These are phyloP conservation scores for Penstemon davidsonii DNA, from an alignment of 257 asterid genomes.

Conservation along the genomic window DNA sequence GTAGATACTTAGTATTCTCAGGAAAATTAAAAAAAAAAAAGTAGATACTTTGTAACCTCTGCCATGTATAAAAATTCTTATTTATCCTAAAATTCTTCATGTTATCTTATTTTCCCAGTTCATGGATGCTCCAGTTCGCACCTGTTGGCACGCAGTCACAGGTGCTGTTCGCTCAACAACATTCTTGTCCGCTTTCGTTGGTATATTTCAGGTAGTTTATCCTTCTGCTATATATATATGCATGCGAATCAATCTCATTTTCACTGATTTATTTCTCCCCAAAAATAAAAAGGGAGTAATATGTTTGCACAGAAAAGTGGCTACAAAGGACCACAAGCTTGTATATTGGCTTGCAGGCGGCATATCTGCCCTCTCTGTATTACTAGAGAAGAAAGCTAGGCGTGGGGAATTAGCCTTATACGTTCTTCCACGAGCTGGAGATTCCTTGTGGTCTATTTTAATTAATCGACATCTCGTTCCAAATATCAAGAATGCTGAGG, in stretches of 20 bases:
- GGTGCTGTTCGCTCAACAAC: conserved; percentile 94
- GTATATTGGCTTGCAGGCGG: conserved; percentile 95
- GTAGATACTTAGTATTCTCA: too few relatives aligned
- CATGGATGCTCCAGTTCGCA: conserved; percentile 86
- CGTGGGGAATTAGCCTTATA: conserved; percentile 93
- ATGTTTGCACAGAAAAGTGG: conserved; percentile 88
- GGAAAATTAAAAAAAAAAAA: background rate
- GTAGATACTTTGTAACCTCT: conserved; percentile 1
- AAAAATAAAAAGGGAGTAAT: conserved; percentile 67
- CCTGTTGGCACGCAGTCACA: conserved; percentile 84
- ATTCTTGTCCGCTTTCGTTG: conserved; percentile 95
- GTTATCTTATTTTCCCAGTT: conserved; percentile 49
- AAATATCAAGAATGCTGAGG: conserved; percentile 87
- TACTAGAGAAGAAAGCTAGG: conserved; percentile 94
- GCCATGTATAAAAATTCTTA: background rate
- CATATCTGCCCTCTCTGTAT: conserved; percentile 81
- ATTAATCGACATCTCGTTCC: conserved; percentile 91
- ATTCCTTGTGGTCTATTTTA: conserved; percentile 90
- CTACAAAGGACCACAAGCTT: conserved; percentile 91
- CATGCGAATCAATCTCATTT: conserved; percentile 20
- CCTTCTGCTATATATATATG: conserved; percentile 22
- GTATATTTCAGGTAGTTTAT: conserved; percentile 82
- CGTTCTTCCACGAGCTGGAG: conserved; percentile 99
- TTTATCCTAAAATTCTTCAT: background rate
- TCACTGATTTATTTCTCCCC: conserved; percentile 41